Percentiles rank a stretch among this genome's conserved stretches.
Evolutionary conservation across 345 rosid genomes (phyloP).

Genomic region (Hypericum androsaemum): DNA sequence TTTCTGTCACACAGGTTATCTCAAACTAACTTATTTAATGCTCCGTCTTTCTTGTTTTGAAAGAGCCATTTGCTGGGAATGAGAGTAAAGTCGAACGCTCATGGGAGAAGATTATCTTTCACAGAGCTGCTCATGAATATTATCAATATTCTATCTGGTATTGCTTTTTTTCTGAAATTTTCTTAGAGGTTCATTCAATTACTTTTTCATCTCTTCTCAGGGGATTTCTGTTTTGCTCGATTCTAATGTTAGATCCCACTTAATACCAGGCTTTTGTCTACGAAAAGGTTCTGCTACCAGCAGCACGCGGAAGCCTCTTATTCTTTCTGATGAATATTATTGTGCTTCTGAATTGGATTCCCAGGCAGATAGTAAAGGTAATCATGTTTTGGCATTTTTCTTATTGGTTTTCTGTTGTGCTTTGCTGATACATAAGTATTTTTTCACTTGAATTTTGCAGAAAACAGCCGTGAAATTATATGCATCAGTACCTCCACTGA

Average conservation of each 20-base stretch:
- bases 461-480: slow-evolving; percentile 30
- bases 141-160: slow-evolving; percentile 81
- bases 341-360: slow-evolving; percentile 31
- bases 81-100: slow-evolving; percentile 37
- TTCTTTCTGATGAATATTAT: slow-evolving; percentile 26
- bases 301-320: slow-evolving; percentile 13
- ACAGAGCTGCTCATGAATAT: slow-evolving; percentile 42
- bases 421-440: neutral
- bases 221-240: neutral
- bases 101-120: slow-evolving; percentile 38
- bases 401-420: neutral
- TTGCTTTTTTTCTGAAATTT: slow-evolving; percentile 1
- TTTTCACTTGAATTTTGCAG: slow-evolving; percentile 31
- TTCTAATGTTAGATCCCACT: slow-evolving; percentile 19
- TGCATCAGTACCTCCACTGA: slow-evolving; percentile 36
- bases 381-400: slow-evolving; percentile 12
- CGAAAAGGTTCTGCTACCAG: slow-evolving; percentile 23
- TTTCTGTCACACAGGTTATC: neutral
- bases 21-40: slow-evolving; percentile 6
- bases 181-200: neutral
- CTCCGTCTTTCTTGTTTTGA: slow-evolving; percentile 2
- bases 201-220: neutral
- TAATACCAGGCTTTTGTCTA: slow-evolving; percentile 42
- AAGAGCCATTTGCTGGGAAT: slow-evolving; percentile 86
- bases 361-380: slow-evolving; percentile 41